Conservation (phyloP, 2,329 filamentous ascomycete genomes). For the Cryphonectria nitschkei region DNA sequence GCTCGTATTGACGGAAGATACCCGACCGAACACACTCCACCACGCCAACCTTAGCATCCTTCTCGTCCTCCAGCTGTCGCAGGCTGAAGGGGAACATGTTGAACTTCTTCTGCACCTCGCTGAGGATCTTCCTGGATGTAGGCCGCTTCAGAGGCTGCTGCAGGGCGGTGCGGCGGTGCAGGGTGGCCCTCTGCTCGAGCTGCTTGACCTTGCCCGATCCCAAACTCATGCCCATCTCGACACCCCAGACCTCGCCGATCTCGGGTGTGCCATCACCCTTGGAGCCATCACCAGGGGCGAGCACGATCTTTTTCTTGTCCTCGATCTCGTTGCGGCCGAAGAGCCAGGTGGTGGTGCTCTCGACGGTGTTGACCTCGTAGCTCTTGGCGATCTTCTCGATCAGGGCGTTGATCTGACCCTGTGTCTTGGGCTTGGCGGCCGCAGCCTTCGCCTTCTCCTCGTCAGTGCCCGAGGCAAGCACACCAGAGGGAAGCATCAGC, state of each 20-base stretch:
- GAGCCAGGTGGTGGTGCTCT: constrained; percentile 97
- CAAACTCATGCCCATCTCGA: constrained; percentile 91
- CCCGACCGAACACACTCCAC: constrained; percentile 94
- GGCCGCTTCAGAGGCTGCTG: constrained; percentile 94
- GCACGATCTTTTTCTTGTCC: constrained; percentile 95
- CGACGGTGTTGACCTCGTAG: constrained; percentile 90
- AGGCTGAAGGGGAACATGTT: constrained; percentile 97
- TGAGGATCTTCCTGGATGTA: constrained; percentile 88
- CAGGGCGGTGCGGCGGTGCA: constrained; percentile 89
- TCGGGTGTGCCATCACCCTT: constrained; percentile 91
- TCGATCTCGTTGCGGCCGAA: constrained; percentile 98
- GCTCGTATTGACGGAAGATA: constrained; percentile 93
- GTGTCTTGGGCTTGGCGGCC: constrained; percentile 78
- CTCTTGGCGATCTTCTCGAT: constrained; percentile 90
- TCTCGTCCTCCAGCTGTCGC: constrained; percentile 95
- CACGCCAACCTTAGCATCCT: constrained; percentile 91
- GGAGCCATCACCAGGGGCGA: constrained; percentile 79
- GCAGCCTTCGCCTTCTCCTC: constrained; percentile 95
- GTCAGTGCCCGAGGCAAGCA: constrained; percentile 80
- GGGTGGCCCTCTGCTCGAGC: constrained; percentile 82
- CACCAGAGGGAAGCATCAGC: constrained; percentile 87
- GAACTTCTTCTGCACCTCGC: constrained; percentile 96
- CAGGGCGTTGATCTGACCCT: constrained; percentile 82
- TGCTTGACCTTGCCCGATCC: constrained; percentile 95
- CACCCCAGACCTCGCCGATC: constrained; percentile 93